phyloP scores from a whole-genome alignment of 2,329 filamentous ascomycete genomes.

The Diaporthe velutina region DNA sequence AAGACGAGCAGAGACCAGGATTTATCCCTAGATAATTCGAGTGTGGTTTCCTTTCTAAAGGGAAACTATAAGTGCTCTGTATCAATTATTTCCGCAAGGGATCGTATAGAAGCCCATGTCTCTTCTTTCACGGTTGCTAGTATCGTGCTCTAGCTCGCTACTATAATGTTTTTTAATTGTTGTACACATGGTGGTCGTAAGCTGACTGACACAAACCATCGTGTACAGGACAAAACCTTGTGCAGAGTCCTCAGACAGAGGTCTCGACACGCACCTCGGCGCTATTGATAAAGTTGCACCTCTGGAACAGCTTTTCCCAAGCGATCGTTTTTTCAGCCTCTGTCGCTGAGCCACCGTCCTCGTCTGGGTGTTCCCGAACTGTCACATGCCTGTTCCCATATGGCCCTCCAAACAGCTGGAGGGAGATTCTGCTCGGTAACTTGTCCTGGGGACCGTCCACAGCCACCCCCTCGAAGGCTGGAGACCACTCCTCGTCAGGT shows the following conservation, averaged over 20 bases:
- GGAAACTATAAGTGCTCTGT: no score
- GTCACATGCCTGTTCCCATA: not conserved
- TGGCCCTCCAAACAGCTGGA: conserved; percentile 31
- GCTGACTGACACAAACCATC: not conserved
- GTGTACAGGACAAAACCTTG: not conserved
- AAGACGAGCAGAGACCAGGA: no score
- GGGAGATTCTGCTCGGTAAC: not conserved
- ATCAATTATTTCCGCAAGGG: no score
- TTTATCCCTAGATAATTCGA: no score
- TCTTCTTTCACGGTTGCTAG: not conserved
- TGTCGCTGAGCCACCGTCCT: not conserved
- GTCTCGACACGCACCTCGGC: conserved; percentile 7
- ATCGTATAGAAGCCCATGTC: no score
- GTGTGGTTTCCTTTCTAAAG: no score
- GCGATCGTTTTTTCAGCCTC: conserved; percentile 38
- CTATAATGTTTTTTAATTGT: not conserved
- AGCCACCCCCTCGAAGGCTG: not conserved
- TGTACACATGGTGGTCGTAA: not conserved
- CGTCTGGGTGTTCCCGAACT: not conserved
- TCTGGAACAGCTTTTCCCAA: conserved; percentile 44
- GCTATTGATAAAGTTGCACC: conserved; percentile 45
- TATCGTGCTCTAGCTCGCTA: not conserved
- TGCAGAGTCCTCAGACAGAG: not conserved
- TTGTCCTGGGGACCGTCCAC: not conserved
- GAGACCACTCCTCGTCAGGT: not conserved